phyloP scores from a whole-genome alignment of 1,284 basidiomycete species.

The Ceratobasidium sp. region DNA sequence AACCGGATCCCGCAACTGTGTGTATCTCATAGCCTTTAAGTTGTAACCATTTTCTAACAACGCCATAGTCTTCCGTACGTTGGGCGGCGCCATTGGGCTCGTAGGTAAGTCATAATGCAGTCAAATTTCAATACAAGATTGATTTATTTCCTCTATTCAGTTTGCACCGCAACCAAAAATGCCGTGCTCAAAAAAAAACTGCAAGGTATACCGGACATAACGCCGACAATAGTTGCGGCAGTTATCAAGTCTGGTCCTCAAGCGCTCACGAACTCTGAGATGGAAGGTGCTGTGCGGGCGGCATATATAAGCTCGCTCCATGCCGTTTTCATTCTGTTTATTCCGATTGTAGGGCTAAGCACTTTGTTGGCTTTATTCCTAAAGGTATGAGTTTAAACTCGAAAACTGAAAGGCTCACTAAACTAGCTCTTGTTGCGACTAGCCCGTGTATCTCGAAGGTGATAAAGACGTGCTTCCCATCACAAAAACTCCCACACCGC shows the following conservation, averaged over 20 bases:
- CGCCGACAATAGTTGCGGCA: conserved; percentile 11
- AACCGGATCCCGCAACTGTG: conserved; percentile 44
- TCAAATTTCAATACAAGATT: neutral
- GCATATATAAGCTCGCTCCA: conserved; percentile 39
- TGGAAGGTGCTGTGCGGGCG: conserved; percentile 21
- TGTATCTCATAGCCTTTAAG: neutral
- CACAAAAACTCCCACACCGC: conserved; percentile 1
- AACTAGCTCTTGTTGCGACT: neutral
- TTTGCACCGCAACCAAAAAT: conserved; percentile 41
- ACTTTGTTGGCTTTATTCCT: conserved; percentile 32
- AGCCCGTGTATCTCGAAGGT: conserved; percentile 33
- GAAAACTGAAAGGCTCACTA: too few species aligned
- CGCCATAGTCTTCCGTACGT: conserved; percentile 37
- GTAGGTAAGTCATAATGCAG: conserved; percentile 11
- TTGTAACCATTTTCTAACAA: neutral
- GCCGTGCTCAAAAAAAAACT: conserved; percentile 38
- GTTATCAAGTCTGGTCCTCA: conserved; percentile 44
- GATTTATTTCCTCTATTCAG: neutral
- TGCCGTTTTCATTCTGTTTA: conserved; percentile 38
- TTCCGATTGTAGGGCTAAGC: conserved; percentile 41
- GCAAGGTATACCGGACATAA: conserved; percentile 25
- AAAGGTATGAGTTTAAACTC: conserved; percentile 20
- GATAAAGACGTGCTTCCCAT: conserved; percentile 39
- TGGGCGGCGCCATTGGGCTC: conserved; percentile 42
- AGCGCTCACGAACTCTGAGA: neutral